Percentiles rank a stretch among this genome's conserved stretches.
Conservation (phyloP, 352 stramenopile species). For the Pythium diclinum region DNA sequence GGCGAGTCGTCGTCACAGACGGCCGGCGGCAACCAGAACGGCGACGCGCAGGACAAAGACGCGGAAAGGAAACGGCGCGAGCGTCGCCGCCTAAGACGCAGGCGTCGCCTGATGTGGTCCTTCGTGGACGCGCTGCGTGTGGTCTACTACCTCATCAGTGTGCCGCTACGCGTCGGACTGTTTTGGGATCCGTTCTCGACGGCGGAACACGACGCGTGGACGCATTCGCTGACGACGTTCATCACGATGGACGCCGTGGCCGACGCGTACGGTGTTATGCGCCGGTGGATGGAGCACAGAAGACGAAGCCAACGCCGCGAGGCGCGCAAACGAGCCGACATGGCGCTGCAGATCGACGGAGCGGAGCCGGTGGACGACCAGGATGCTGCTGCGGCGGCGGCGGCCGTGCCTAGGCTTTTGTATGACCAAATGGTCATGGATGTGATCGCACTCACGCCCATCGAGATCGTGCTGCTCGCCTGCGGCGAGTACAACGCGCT, state of each 20-base stretch:
- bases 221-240: conserved; percentile 22
- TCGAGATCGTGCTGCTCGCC: conserved; percentile 24
- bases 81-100: not conserved
- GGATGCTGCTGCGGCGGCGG: too few relatives aligned
- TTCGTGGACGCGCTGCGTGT: not conserved
- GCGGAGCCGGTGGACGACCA: not conserved
- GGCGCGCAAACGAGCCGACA: not conserved
- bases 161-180: conserved; percentile 31
- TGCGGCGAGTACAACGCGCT: conserved; percentile 21
- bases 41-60: not conserved
- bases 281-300: not conserved
- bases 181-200: conserved; percentile 31
- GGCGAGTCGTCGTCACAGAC: conserved; percentile 6
- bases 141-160: conserved; percentile 28
- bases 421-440: not conserved
- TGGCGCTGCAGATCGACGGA: not conserved
- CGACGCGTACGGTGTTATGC: conserved; percentile 18
- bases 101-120: not conserved
- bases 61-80: not conserved
- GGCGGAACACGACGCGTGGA: conserved; percentile 12
- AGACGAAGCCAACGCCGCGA: not conserved
- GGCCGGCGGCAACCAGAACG: not conserved
- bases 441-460: conserved; percentile 12
- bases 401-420: not conserved
- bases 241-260: conserved; percentile 23